A percentile compares a stretch with the other conserved stretches of the same genome.
phyloP scores from a whole-genome alignment of 2,329 filamentous ascomycete genomes.

The Botrytis porri region DNA sequence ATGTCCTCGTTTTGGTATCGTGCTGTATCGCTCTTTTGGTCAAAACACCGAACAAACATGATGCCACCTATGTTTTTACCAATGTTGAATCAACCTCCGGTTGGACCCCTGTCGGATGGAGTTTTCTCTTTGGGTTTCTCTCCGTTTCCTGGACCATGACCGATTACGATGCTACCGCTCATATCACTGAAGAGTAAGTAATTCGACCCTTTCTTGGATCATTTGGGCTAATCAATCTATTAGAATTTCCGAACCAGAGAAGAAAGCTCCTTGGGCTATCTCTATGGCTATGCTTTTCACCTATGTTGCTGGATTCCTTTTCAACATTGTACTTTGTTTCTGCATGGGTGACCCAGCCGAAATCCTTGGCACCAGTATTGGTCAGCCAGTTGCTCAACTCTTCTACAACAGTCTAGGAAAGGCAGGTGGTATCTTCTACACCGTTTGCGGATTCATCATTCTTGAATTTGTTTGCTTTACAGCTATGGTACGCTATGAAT shows the following conservation, averaged over 20 bases:
- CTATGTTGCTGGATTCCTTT: slow-evolving; percentile 53
- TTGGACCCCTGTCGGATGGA: slow-evolving; percentile 53
- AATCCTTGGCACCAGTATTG: slow-evolving; percentile 48
- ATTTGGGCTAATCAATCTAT: slow-evolving; percentile 17
- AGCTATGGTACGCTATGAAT: slow-evolving; percentile 44
- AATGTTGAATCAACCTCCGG: slow-evolving; percentile 50
- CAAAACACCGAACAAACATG: slow-evolving; percentile 50
- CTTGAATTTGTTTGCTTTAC: slow-evolving; percentile 59
- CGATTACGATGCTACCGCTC: slow-evolving; percentile 48
- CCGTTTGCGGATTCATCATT: slow-evolving; percentile 55
- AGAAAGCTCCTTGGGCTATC: slow-evolving; percentile 55
- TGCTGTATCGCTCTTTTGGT: slow-evolving; percentile 51
- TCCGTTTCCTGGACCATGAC: slow-evolving; percentile 61
- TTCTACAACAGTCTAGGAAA: slow-evolving; percentile 57
- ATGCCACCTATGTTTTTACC: slow-evolving; percentile 53
- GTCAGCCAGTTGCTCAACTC: slow-evolving; percentile 55
- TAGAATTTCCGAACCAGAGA: slow-evolving; percentile 47
- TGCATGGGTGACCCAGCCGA: slow-evolving; percentile 44
- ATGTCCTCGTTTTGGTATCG: slow-evolving; percentile 50
- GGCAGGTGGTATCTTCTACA: slow-evolving; percentile 47
- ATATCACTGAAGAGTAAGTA: slow-evolving; percentile 49
- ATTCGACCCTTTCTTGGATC: background rate
- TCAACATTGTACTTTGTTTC: slow-evolving; percentile 57
- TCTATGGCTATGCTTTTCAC: slow-evolving; percentile 54
- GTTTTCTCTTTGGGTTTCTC: slow-evolving; percentile 59